Conservation (phyloP, 1,284 basidiomycete species). For the Butyriboletus regius region DNA sequence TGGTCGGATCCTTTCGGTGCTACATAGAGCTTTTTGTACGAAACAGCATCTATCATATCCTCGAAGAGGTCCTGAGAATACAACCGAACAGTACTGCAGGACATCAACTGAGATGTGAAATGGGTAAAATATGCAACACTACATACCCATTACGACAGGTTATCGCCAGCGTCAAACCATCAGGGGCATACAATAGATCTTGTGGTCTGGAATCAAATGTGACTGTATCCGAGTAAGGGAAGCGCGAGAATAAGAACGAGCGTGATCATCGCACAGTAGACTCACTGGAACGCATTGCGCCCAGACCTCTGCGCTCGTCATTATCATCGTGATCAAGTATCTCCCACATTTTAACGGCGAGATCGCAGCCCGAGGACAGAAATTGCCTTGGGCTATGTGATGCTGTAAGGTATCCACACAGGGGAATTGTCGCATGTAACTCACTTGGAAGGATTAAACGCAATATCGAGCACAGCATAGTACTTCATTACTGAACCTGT, state of each 20-base stretch:
- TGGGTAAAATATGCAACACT: neutral
- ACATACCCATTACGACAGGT: constrained; percentile 33
- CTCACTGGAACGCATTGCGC: constrained; percentile 16
- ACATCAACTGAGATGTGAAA: neutral
- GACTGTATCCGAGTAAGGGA: constrained; percentile 16
- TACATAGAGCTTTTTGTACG: constrained; percentile 9
- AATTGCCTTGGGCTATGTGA: constrained; percentile 25
- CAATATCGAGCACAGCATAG: constrained; percentile 30
- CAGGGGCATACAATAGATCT: constrained; percentile 27
- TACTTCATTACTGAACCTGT: constrained; percentile 26
- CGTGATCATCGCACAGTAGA: neutral
- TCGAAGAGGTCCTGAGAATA: constrained; percentile 23
- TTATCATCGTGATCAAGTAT: constrained; percentile 17
- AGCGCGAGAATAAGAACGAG: neutral
- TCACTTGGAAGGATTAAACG: constrained; percentile 33
- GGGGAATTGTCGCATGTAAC: neutral
- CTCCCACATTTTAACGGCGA: constrained; percentile 26
- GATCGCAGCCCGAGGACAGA: constrained; percentile 29
- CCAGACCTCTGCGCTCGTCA: constrained; percentile 10
- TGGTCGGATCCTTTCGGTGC: constrained; percentile 27
- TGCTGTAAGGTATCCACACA: neutral
- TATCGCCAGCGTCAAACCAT: constrained; percentile 24
- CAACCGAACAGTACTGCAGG: constrained; percentile 15
- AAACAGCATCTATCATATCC: constrained; percentile 17
- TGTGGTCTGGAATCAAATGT: constrained; percentile 23